These are phyloP conservation scores for Schizopora paradoxa DNA, from an alignment of 1,284 basidiomycete genomes.

Conservation along the genomic window DNA sequence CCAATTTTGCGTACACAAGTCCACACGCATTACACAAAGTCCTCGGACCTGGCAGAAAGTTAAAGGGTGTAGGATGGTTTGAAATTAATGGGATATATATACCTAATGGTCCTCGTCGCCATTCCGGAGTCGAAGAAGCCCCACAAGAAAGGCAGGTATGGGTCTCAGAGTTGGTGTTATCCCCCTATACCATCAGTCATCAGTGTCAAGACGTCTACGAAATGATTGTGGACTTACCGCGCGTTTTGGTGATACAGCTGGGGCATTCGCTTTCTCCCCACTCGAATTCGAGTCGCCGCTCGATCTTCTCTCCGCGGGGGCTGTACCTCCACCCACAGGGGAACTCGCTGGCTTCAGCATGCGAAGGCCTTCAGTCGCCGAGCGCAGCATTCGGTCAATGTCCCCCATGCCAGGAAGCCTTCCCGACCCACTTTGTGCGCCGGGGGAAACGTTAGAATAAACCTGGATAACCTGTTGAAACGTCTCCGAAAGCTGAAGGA, in stretches of 20 bases:
- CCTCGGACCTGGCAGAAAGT: conserved; percentile 46
- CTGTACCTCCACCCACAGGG: conserved; percentile 20
- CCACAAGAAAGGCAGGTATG: conserved; percentile 73
- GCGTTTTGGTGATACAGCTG: conserved; percentile 22
- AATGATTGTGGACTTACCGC: conserved; percentile 35
- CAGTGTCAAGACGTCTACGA: conserved; percentile 16
- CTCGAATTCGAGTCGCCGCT: conserved; percentile 17
- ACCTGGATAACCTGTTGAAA: conserved; percentile 41
- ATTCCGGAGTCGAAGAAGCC: conserved; percentile 81
- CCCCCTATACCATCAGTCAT: conserved; percentile 27
- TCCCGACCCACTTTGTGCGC: no score
- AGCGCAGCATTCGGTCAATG: conserved; percentile 42
- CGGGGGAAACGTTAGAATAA: conserved; percentile 28
- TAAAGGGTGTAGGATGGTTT: conserved; percentile 18
- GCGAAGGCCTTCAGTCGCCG: conserved; percentile 48
- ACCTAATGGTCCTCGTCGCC: conserved; percentile 77
- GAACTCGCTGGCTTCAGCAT: conserved; percentile 38
- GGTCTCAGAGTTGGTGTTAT: conserved; percentile 41
- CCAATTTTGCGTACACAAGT: conserved; percentile 72
- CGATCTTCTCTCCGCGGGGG: conserved; percentile 9
- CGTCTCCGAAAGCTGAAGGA: conserved; percentile 39
- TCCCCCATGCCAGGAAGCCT: conserved; percentile 32
- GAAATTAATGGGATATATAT: conserved; percentile 24
- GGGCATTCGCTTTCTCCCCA: conserved; percentile 10
- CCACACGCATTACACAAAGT: conserved; percentile 76